phyloP scores from a whole-genome alignment of 148 eudicot species.

The Arctostaphylos glauca region DNA sequence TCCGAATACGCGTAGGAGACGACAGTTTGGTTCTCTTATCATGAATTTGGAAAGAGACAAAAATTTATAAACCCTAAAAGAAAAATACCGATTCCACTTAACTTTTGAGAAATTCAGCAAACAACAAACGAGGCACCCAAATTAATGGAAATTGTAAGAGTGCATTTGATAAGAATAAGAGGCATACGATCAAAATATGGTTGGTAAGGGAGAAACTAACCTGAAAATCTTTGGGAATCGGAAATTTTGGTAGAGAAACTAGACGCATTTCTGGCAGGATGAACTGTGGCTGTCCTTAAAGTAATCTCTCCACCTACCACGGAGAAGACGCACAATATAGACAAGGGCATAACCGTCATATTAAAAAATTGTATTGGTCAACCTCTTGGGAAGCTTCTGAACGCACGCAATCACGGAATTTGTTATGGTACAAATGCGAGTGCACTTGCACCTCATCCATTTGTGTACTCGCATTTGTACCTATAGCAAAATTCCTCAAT shows the following conservation, averaged over 20 bases:
- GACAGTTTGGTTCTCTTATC: too few species aligned
- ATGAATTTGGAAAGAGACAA: background rate
- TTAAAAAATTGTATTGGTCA: too few species aligned
- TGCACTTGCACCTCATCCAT: too few species aligned
- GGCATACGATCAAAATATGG: too few species aligned
- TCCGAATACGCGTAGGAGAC: too few species aligned
- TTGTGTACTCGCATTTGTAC: too few species aligned
- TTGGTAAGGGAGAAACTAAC: slow-evolving; percentile 3
- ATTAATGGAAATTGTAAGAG: background rate
- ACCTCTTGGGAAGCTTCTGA: too few species aligned
- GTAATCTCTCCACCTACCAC: background rate
- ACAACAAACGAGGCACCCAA: background rate
- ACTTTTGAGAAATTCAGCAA: slow-evolving; percentile 1
- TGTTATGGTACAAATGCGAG: too few species aligned
- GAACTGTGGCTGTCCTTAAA: background rate
- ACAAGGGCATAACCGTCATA: background rate
- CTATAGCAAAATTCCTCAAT: too few species aligned
- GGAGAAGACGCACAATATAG: background rate
- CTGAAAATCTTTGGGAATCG: slow-evolving; percentile 11
- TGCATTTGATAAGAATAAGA: background rate
- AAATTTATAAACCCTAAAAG: background rate
- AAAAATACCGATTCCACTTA: background rate
- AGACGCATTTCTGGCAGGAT: background rate
- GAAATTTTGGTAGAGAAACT: slow-evolving; percentile 6
- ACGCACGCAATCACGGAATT: too few species aligned